Evolutionary conservation across 805 yeast genomes (phyloP).

Genomic region (Yamadazyma scolyti): DNA sequence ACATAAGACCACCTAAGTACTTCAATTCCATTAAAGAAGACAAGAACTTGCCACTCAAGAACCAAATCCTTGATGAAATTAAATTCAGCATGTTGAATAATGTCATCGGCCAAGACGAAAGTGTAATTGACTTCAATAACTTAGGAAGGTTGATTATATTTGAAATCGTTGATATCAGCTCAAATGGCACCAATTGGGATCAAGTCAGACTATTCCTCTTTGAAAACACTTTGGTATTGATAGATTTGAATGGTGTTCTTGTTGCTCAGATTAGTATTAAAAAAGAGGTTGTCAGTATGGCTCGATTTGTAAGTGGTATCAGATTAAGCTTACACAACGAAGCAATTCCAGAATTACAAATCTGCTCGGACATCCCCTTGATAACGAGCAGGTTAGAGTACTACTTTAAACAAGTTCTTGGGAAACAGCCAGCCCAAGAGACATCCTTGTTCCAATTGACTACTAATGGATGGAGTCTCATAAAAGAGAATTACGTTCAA

Average conservation of each 20-base stretch:
- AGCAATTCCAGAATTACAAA: slow-evolving; percentile 42
- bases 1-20: slow-evolving; percentile 18
- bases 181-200: slow-evolving; percentile 44
- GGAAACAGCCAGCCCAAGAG: slow-evolving; percentile 18
- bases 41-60: slow-evolving; percentile 9
- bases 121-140: slow-evolving; percentile 8
- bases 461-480: slow-evolving; percentile 45
- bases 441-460: slow-evolving; percentile 43
- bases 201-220: slow-evolving; percentile 29
- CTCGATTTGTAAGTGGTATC: slow-evolving; percentile 15
- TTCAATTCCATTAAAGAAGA: slow-evolving; percentile 9
- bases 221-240: slow-evolving; percentile 23
- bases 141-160: slow-evolving; percentile 32
- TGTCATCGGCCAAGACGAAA: slow-evolving; percentile 7
- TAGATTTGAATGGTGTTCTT: slow-evolving; percentile 40
- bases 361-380: slow-evolving; percentile 24
- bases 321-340: slow-evolving; percentile 36
- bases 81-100: slow-evolving; percentile 8
- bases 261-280: slow-evolving; percentile 40
- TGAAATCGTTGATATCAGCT: slow-evolving; percentile 40
- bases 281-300: slow-evolving; percentile 31
- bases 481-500: slow-evolving; percentile 23
- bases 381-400: slow-evolving; percentile 42
- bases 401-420: slow-evolving; percentile 17
- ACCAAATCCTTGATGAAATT: slow-evolving; percentile 11